Conservation (phyloP, 495 filamentous ascomycete species). For the Amorphotheca resinae region DNA sequence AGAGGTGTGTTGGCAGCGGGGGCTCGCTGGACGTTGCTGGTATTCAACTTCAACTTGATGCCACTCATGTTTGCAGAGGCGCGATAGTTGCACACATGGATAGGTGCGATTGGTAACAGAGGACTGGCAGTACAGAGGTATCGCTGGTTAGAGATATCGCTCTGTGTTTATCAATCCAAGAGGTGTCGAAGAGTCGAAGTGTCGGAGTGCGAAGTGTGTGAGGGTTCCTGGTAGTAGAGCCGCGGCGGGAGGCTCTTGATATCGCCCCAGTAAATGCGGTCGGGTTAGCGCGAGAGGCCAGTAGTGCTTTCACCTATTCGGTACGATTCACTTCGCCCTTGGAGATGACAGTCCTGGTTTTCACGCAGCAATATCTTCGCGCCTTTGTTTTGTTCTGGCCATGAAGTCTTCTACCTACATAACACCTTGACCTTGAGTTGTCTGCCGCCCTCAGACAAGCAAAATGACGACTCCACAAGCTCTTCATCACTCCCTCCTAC, state of each 20-base stretch:
- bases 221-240: too few species aligned
- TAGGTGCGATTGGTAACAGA: too few species aligned
- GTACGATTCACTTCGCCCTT: background rate
- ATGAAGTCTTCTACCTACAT: conserved; percentile 10
- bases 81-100: background rate
- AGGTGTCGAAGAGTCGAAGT: too few species aligned
- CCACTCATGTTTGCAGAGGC: conserved; percentile 9
- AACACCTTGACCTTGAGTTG: conserved; percentile 7
- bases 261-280: too few species aligned
- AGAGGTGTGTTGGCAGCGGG: conserved; percentile 14
- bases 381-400: conserved; percentile 2
- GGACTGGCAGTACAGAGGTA: too few species aligned
- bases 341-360: too few species aligned
- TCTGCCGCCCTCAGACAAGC: background rate
- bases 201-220: too few species aligned
- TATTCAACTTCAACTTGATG: conserved; percentile 27
- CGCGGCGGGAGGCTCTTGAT: too few species aligned
- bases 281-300: background rate
- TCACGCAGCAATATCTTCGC: background rate
- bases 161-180: too few species aligned
- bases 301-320: background rate
- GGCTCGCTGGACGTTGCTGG: conserved; percentile 10
- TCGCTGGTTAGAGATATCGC: too few species aligned
- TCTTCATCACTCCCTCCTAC: conserved; percentile 65
- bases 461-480: conserved; percentile 30